Evolutionary conservation across 768 basidiomycete genomes (phyloP), one percentile per base, ranked within the genome.

Genomic region (Sistotremastrum suecicum): DNA sequence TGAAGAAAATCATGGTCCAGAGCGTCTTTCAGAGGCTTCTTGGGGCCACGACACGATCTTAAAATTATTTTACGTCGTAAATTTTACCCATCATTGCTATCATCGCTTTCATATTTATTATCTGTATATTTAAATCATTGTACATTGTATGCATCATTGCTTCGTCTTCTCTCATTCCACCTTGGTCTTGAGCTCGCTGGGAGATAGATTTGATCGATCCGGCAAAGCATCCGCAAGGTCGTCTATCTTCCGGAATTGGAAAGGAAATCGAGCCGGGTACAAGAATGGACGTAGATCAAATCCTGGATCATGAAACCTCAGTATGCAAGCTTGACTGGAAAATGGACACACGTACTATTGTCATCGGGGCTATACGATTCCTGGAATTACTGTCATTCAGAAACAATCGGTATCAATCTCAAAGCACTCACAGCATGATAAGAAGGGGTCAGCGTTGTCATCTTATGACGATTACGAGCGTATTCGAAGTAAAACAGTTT

Each of bases 401-500:
- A 32, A 33, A 47, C 7, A 30, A 12, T n/a, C 30, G 20, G 38
- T n/a, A 11, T 28, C n/a, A 11, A 32, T 5, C 37, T 34, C 30
- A 48, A 32, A 41, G 43, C 5, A 69, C 86, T 56, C 51, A 83
- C 94, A 41, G 91, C 91, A 59, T 95, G 91, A 56, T 95, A 95
- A 1, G 88, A 74, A 1, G 91, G 91, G 2, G 91, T 95, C 50
- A 95, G 58, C 0, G 89, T 94, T 29, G 91, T 94, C 91, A 99
- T 98, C 75, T 99, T 99, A 67, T 98, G 95, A 40, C 92, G 67
- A 60, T 99, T 99, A 44, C 92, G 71, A 0, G 95, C 95, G 54
- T 99, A 80, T 60, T 95, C 90, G 54, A 91, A 94, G 69, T 88
- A 98, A 69, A 99, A 99, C 36, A 79, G 64, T 60, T 99, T 98